A percentile compares a stretch with the other conserved stretches of the same genome.
Conservation (phyloP, 2,329 filamentous ascomycete species). For the Pyrenochaeta sp. region DNA sequence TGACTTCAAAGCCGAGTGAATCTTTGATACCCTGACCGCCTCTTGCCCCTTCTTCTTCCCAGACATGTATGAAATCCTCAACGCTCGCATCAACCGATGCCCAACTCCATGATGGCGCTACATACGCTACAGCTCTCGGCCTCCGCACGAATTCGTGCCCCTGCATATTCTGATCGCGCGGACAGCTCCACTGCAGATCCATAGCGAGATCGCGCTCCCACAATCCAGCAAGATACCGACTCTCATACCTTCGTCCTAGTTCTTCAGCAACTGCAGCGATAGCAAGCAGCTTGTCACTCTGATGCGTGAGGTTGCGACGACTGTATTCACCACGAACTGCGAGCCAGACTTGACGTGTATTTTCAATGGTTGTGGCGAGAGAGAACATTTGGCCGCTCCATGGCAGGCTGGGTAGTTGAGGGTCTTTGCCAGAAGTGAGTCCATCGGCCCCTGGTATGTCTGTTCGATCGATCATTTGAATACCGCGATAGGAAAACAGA, state of each 20-base stretch:
- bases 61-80: slow-evolving; percentile 4
- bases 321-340: slow-evolving; percentile 12
- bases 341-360: slow-evolving; percentile 12
- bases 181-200: slow-evolving; percentile 13
- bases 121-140: slow-evolving; percentile 6
- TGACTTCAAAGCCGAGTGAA: slow-evolving; percentile 7
- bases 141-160: background rate
- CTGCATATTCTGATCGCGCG: background rate
- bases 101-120: slow-evolving; percentile 18
- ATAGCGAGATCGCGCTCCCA: slow-evolving; percentile 13
- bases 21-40: slow-evolving; percentile 7
- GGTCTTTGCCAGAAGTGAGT: slow-evolving; percentile 2
- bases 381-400: slow-evolving; percentile 11
- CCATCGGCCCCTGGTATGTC: slow-evolving; percentile 2
- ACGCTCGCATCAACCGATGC: slow-evolving; percentile 8
- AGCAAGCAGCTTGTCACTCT: slow-evolving; percentile 13
- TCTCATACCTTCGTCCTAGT: slow-evolving; percentile 6
- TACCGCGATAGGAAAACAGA: slow-evolving; percentile 14
- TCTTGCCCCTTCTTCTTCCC: slow-evolving; percentile 4
- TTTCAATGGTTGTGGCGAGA: slow-evolving; percentile 2
- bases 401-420: slow-evolving; percentile 11
- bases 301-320: slow-evolving; percentile 11
- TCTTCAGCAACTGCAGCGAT: slow-evolving; percentile 17
- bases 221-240: slow-evolving; percentile 12
- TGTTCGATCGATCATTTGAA: slow-evolving; percentile 6